These are phyloP conservation scores for Orbilia oligospora DNA, from an alignment of 2,329 filamentous ascomycete species.

Conservation along the genomic window DNA sequence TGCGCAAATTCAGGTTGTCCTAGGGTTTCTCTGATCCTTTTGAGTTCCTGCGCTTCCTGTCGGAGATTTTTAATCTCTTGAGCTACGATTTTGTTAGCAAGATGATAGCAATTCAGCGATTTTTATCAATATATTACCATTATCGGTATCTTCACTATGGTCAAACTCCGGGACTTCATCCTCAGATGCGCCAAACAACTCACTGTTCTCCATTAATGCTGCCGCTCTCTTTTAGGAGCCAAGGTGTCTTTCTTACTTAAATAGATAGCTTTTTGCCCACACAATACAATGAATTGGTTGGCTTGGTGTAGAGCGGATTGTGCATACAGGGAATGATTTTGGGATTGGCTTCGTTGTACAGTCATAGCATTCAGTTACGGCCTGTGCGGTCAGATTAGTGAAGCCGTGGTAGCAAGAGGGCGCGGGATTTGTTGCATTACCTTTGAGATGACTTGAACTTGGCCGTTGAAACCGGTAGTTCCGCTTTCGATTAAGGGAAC, in stretches of 20 bases:
- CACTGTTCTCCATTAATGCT: conserved; percentile 68
- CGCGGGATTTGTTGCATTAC: conserved; percentile 65
- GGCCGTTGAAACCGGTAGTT: conserved; percentile 96
- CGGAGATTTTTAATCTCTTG: conserved; percentile 89
- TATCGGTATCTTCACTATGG: conserved; percentile 83
- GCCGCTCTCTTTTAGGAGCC: conserved; percentile 10
- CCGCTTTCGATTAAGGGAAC: conserved; percentile 95
- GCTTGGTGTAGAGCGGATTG: conserved; percentile 94
- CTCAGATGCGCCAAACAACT: conserved; percentile 93
- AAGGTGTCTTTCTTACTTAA: conserved; percentile 73
- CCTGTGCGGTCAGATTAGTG: conserved; percentile 66
- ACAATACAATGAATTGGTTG: conserved; percentile 99
- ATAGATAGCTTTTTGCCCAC: conserved; percentile 96
- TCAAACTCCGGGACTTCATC: conserved; percentile 86
- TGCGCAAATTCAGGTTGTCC: conserved; percentile 82
- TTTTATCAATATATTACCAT: conserved; percentile 71
- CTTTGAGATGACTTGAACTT: conserved; percentile 96
- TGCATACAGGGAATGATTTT: conserved; percentile 95
- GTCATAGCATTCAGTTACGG: conserved; percentile 94
- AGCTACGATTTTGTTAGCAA: conserved; percentile 66
- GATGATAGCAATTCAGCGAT: background rate
- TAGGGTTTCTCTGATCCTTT: conserved; percentile 84
- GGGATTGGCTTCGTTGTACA: conserved; percentile 90
- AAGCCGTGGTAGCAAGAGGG: no score
- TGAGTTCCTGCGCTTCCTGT: conserved; percentile 85